Conservation (phyloP, 805 yeast species). For the Priceomyces castillae region DNA sequence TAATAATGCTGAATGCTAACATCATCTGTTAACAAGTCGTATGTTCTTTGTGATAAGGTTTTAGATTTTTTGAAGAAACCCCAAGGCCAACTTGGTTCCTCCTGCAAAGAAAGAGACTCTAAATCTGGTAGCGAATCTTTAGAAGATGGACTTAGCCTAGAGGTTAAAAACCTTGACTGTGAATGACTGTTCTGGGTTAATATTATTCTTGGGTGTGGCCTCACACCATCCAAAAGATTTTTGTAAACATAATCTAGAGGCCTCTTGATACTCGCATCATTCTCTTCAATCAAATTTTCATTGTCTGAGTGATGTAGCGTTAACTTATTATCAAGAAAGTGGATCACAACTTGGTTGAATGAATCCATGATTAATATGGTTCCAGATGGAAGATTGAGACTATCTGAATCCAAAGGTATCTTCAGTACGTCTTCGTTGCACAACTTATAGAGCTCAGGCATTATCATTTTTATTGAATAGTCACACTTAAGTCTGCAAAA, state of each 20-base stretch:
- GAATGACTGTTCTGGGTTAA: constrained; percentile 38
- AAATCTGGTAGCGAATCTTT: constrained; percentile 4
- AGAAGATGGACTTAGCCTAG: constrained; percentile 28
- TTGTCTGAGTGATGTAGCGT: constrained; percentile 29
- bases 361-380: constrained; percentile 30
- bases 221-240: constrained; percentile 1
- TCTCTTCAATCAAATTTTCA: constrained; percentile 13
- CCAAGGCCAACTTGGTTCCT: constrained; percentile 10
- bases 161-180: constrained; percentile 29
- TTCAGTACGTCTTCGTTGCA: background rate
- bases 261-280: constrained; percentile 8
- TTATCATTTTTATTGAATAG: constrained; percentile 22
- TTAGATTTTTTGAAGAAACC: constrained; percentile 3
- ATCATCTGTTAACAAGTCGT: constrained; percentile 20
- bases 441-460: constrained; percentile 27
- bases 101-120: constrained; percentile 1
- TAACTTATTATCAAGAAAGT: constrained; percentile 14
- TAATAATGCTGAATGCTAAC: constrained; percentile 25
- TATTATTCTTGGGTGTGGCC: constrained; percentile 23
- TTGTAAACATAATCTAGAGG: constrained; percentile 16
- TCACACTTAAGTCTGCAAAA: constrained; percentile 19
- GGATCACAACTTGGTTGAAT: constrained; percentile 25
- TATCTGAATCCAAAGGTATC: constrained; percentile 18
- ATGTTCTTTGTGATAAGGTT: background rate
- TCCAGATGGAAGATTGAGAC: constrained; percentile 9